A percentile compares a stretch with the other conserved stretches of the same genome.
These are phyloP conservation scores for Naganishia liquefaciens DNA, from an alignment of 1,284 basidiomycete species.

Conservation along the genomic window DNA sequence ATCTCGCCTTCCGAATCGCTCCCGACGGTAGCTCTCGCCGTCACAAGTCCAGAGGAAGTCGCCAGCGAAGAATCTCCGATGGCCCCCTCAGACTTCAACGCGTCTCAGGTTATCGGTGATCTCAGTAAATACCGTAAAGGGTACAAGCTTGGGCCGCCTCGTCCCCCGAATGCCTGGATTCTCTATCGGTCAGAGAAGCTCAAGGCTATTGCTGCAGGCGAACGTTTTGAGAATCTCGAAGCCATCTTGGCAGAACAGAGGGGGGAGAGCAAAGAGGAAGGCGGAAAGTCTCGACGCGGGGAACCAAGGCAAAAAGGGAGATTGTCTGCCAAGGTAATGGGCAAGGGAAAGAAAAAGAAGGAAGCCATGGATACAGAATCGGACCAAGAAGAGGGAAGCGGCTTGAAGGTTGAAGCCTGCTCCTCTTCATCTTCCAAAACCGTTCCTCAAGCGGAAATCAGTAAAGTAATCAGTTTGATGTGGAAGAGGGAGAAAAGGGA, in stretches of 20 bases:
- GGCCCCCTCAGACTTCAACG: background rate
- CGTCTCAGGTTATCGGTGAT: too few relatives aligned
- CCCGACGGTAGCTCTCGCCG: background rate
- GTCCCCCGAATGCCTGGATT: slow-evolving; percentile 90
- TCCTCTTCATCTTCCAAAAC: background rate
- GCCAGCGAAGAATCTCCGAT: slow-evolving; percentile 10
- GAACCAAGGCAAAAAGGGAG: background rate
- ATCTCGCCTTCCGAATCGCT: background rate
- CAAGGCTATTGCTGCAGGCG: slow-evolving; percentile 42
- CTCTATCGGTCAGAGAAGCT: slow-evolving; percentile 74
- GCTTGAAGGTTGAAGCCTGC: background rate
- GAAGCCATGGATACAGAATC: slow-evolving; percentile 1
- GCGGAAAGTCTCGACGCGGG: background rate
- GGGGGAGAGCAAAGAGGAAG: background rate
- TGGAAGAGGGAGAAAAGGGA: slow-evolving; percentile 66
- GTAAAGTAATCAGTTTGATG: slow-evolving; percentile 66
- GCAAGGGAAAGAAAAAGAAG: slow-evolving; percentile 13
- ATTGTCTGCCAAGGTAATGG: background rate
- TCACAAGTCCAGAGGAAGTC: slow-evolving; percentile 5
- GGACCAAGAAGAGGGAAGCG: slow-evolving; percentile 17
- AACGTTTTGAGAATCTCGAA: slow-evolving; percentile 29
- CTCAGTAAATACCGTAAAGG: too few relatives aligned
- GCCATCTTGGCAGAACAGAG: slow-evolving; percentile 19
- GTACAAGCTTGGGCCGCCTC: slow-evolving; percentile 53
- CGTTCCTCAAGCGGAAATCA: slow-evolving; percentile 70